phyloP scores from a whole-genome alignment of 106 monocot genomes.

The Posidonia australis region DNA sequence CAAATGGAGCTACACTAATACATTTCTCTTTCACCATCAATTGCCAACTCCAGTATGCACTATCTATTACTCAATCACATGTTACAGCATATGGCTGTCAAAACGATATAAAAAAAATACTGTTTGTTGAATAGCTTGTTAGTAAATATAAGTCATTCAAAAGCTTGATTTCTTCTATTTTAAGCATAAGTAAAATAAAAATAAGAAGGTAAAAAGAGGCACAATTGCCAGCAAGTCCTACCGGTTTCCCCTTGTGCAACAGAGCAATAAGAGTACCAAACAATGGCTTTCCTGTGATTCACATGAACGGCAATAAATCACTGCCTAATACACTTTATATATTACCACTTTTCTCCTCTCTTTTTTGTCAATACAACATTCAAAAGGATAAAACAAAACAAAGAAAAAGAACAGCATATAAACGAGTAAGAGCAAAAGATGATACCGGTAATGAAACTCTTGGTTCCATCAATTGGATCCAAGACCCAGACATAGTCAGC shows the following conservation, averaged over 20 bases:
- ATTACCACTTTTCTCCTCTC: not conserved
- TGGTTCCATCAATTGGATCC: constrained; percentile 99
- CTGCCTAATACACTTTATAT: not conserved
- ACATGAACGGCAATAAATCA: not conserved
- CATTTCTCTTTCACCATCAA: no score
- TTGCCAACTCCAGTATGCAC: no score
- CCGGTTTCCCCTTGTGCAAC: constrained; percentile 81
- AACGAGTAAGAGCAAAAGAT: not conserved
- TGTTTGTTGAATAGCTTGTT: no score
- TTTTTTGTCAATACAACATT: not conserved
- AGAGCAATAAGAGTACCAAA: constrained; percentile 95
- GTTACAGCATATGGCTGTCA: no score
- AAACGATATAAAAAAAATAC: no score
- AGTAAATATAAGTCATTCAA: not conserved
- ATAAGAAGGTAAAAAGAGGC: not conserved
- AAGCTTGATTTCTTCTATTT: not conserved
- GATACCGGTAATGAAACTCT: constrained; percentile 96
- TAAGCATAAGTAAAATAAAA: not conserved
- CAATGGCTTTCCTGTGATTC: constrained; percentile 74
- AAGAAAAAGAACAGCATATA: not conserved
- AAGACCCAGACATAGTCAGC: constrained; percentile 96
- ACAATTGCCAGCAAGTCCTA: constrained; percentile 22
- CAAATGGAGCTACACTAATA: no score
- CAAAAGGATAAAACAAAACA: not conserved
- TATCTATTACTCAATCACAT: no score